Evolutionary conservation across 805 yeast species (phyloP).

Genomic region (Millerago galiae): DNA sequence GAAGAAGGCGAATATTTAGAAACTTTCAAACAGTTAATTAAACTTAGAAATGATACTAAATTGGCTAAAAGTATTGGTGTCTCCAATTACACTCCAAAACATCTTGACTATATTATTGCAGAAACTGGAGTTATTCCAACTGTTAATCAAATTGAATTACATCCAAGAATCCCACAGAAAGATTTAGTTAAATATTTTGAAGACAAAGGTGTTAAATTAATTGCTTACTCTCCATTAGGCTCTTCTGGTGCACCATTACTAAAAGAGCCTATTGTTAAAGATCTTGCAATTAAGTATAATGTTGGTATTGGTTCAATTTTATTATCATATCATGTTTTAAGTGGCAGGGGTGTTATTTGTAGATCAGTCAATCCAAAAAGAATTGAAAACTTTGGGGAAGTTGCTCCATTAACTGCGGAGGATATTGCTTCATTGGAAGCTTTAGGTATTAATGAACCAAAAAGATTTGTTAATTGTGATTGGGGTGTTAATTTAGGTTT

Average conservation of each 20-base stretch:
- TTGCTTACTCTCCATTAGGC: conserved; percentile 62
- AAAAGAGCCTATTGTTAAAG: conserved; percentile 40
- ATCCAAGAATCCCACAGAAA: conserved; percentile 64
- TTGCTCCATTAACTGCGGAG: conserved; percentile 33
- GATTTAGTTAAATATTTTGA: conserved; percentile 49
- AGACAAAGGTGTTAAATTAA: conserved; percentile 43
- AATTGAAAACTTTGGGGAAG: conserved; percentile 35
- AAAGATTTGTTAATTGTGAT: conserved; percentile 26
- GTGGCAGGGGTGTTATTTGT: conserved; percentile 59
- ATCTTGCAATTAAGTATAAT: conserved; percentile 51
- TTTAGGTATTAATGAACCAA: conserved; percentile 26
- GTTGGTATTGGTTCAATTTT: conserved; percentile 50
- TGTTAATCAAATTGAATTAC: conserved; percentile 60
- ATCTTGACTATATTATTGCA: conserved; percentile 34
- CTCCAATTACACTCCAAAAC: conserved; percentile 41
- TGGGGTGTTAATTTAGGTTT: conserved; percentile 19
- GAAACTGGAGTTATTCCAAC: conserved; percentile 46
- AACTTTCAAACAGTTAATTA: conserved; percentile 57
- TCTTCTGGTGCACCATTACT: conserved; percentile 58
- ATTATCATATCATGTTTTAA: conserved; percentile 55
- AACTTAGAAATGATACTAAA: conserved; percentile 39
- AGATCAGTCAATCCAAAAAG: conserved; percentile 67
- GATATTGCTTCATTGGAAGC: conserved; percentile 34
- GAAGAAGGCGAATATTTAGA: conserved; percentile 34
- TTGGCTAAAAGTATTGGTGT: conserved; percentile 52